Conservation (phyloP, 352 stramenopile genomes). For the Pythium phragmiticola region DNA sequence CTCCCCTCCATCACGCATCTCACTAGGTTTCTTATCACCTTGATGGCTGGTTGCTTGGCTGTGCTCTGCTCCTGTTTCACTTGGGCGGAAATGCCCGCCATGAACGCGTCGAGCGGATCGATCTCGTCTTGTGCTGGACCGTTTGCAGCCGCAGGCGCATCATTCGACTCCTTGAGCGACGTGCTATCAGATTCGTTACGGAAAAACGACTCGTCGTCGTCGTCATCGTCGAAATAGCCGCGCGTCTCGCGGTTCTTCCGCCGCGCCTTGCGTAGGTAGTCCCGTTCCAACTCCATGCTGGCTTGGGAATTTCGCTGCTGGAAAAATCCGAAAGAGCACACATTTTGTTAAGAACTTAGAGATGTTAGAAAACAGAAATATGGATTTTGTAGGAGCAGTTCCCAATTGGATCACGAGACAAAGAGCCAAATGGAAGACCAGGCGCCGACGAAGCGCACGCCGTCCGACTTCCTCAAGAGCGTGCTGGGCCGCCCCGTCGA, state of each 20-base stretch:
- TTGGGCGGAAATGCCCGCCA: slow-evolving; percentile 77
- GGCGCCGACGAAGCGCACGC: slow-evolving; percentile 74
- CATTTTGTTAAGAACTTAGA: slow-evolving; percentile 1
- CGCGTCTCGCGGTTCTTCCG: slow-evolving; percentile 42
- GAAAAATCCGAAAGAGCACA: neutral
- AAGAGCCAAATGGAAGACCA: slow-evolving; percentile 34
- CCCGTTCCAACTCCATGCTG: slow-evolving; percentile 22
- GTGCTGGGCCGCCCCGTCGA: slow-evolving; percentile 95
- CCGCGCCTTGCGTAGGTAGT: slow-evolving; percentile 60
- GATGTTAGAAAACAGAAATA: slow-evolving; percentile 1
- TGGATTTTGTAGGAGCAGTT: slow-evolving; percentile 12
- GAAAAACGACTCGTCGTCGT: slow-evolving; percentile 34
- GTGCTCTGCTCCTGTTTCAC: slow-evolving; percentile 43
- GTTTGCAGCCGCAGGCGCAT: neutral
- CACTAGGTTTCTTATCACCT: slow-evolving; percentile 20
- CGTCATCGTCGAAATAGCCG: slow-evolving; percentile 74
- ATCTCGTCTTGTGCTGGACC: slow-evolving; percentile 39
- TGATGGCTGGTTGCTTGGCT: slow-evolving; percentile 27
- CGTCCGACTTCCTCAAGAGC: slow-evolving; percentile 91
- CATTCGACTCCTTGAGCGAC: slow-evolving; percentile 4
- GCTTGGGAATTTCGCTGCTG: neutral
- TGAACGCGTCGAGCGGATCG: slow-evolving; percentile 84
- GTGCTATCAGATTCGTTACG: neutral
- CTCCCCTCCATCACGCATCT: neutral
- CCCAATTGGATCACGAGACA: slow-evolving; percentile 5